Percentiles rank a stretch among this genome's conserved stretches.
Conservation (phyloP, 1,139 yeast species). For the Sugiyamaella grinbergsii region DNA sequence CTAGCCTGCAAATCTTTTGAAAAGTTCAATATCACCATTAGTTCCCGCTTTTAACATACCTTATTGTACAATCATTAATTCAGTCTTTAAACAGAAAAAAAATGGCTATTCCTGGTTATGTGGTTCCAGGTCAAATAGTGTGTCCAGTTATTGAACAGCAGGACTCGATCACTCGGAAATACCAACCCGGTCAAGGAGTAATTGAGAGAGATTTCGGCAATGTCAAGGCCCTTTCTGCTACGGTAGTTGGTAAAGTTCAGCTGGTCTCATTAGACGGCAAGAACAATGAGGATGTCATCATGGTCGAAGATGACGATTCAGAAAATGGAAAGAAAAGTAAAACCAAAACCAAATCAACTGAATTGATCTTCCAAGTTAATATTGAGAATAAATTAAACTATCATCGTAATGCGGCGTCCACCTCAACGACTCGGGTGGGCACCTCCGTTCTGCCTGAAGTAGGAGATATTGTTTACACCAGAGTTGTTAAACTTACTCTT, state of each 20-base stretch:
- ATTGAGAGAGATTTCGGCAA: constrained; percentile 23
- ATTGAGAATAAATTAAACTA: constrained; percentile 42
- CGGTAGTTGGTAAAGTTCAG: constrained; percentile 61
- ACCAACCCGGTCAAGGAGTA: constrained; percentile 53
- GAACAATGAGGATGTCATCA: constrained; percentile 31
- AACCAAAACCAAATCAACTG: constrained; percentile 21
- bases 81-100: too few relatives aligned
- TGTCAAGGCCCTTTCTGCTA: constrained; percentile 57
- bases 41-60: too few relatives aligned
- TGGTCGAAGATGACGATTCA: constrained; percentile 25
- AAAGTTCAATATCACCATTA: background rate
- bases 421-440: constrained; percentile 36
- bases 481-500: constrained; percentile 64
- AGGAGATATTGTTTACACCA: constrained; percentile 78
- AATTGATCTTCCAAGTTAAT: constrained; percentile 38
- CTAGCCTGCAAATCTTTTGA: background rate
- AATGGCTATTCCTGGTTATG: constrained; percentile 47
- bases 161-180: constrained; percentile 43
- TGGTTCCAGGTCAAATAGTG: constrained; percentile 76
- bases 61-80: too few relatives aligned
- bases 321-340: constrained; percentile 27
- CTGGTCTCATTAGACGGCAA: constrained; percentile 28
- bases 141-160: constrained; percentile 48
- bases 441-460: constrained; percentile 69
- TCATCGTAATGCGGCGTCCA: constrained; percentile 28